Evolutionary conservation across 257 asterid species (phyloP).

Genomic region (Galeopsis tetrahit): DNA sequence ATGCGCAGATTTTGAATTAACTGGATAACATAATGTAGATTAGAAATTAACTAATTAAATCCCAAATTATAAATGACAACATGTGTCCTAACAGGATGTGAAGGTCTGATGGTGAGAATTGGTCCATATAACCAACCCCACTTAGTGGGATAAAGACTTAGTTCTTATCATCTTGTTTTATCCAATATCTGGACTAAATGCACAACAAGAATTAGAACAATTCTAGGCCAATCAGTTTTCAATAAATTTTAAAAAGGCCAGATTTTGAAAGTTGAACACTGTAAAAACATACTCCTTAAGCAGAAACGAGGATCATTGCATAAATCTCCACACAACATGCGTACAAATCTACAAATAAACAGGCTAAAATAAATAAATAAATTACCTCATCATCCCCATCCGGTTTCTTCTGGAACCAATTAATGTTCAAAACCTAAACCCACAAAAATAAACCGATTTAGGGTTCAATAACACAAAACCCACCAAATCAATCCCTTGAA

Average conservation of each 20-base stretch:
- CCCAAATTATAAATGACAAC: background rate
- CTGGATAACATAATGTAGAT: background rate
- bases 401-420: constrained; percentile 94
- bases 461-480: constrained; percentile 24
- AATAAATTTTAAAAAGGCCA: background rate
- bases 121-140: background rate
- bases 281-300: background rate
- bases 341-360: constrained; percentile 3
- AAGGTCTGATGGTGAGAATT: background rate
- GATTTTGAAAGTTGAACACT: constrained; percentile 1
- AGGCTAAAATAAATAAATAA: constrained; percentile 27
- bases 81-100: background rate
- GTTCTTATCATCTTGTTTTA: background rate
- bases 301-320: background rate
- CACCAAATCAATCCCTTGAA: background rate
- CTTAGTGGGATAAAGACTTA: background rate
- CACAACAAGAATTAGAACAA: background rate
- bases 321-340: background rate
- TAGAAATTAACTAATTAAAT: background rate
- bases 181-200: background rate
- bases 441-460: constrained; percentile 22
- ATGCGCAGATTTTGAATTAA: background rate
- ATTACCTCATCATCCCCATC: constrained; percentile 87
- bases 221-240: background rate
- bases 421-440: constrained; percentile 71